These are phyloP conservation scores for Neurospora discreta DNA, from an alignment of 495 filamentous ascomycete genomes.

Conservation along the genomic window DNA sequence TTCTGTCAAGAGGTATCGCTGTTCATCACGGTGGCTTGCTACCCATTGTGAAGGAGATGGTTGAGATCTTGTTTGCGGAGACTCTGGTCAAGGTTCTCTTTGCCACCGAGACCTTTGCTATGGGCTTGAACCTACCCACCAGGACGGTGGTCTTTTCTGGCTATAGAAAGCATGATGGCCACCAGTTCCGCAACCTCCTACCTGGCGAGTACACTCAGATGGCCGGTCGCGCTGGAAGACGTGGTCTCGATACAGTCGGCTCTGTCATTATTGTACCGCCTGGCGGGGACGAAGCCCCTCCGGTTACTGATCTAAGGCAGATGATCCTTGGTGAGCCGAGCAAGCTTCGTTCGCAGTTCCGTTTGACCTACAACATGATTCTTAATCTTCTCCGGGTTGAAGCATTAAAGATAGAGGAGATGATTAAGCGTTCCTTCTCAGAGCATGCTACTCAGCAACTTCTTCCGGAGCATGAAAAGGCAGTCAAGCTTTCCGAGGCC, in stretches of 20 bases:
- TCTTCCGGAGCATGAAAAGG: constrained; percentile 87
- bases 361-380: constrained; percentile 99
- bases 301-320: constrained; percentile 64
- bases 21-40: constrained; percentile 93
- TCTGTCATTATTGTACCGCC: constrained; percentile 86
- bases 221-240: constrained; percentile 87
- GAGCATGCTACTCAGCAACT: constrained; percentile 97
- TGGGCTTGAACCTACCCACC: constrained; percentile 93
- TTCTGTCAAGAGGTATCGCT: constrained; percentile 80
- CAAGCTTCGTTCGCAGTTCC: constrained; percentile 90
- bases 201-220: constrained; percentile 98
- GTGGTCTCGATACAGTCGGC: constrained; percentile 84
- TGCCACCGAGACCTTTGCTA: constrained; percentile 96
- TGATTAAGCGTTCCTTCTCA: constrained; percentile 99
- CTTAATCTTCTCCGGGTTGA: constrained; percentile 91
- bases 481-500: constrained; percentile 84
- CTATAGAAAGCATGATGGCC: constrained; percentile 90
- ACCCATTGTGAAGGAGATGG: constrained; percentile 95
- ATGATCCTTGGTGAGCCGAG: constrained; percentile 97
- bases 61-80: constrained; percentile 92
- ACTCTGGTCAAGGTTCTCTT: constrained; percentile 94
- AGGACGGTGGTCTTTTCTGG: constrained; percentile 96
- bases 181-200: constrained; percentile 77
- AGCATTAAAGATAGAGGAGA: constrained; percentile 96
- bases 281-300: constrained; percentile 71